These are phyloP conservation scores for Metschnikowia continentalis DNA, from an alignment of 805 yeast species.

Conservation along the genomic window DNA sequence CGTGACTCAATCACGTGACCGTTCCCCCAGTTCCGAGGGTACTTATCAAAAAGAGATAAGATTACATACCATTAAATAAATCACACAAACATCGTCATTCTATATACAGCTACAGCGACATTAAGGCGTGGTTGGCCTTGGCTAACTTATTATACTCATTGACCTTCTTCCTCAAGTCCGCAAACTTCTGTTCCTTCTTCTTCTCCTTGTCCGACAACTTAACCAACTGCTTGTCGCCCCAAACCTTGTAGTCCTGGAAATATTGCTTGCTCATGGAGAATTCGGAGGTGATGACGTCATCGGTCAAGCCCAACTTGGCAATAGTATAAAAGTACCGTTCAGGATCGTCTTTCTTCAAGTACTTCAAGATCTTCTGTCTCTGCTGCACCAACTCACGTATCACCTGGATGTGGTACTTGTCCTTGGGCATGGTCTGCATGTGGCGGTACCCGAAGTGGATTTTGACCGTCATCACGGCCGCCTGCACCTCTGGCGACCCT, in stretches of 20 bases:
- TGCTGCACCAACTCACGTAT: slow-evolving; percentile 84
- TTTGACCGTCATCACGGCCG: slow-evolving; percentile 80
- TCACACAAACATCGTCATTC: not conserved
- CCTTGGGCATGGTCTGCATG: slow-evolving; percentile 63
- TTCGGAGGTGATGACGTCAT: slow-evolving; percentile 71
- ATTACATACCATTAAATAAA: no score
- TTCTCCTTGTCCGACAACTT: slow-evolving; percentile 39
- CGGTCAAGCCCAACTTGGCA: slow-evolving; percentile 82
- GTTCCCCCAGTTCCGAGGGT: no score
- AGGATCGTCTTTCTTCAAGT: slow-evolving; percentile 76
- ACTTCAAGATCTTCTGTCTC: slow-evolving; percentile 78
- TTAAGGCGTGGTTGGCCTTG: slow-evolving; percentile 28
- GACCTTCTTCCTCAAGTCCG: slow-evolving; percentile 38
- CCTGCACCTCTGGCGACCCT: slow-evolving; percentile 94
- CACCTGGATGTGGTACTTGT: slow-evolving; percentile 60
- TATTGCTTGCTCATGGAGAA: slow-evolving; percentile 76
- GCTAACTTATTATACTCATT: slow-evolving; percentile 37
- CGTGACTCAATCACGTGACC: no score
- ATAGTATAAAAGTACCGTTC: slow-evolving; percentile 81
- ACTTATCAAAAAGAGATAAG: no score
- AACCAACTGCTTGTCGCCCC: slow-evolving; percentile 69
- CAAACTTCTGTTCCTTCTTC: slow-evolving; percentile 26
- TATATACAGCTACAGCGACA: slow-evolving; percentile 13
- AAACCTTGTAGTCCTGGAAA: slow-evolving; percentile 72
- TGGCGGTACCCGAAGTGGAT: slow-evolving; percentile 78